These are phyloP conservation scores for Setomelanomma holmii DNA, from an alignment of 2,329 filamentous ascomycete genomes.

Conservation along the genomic window DNA sequence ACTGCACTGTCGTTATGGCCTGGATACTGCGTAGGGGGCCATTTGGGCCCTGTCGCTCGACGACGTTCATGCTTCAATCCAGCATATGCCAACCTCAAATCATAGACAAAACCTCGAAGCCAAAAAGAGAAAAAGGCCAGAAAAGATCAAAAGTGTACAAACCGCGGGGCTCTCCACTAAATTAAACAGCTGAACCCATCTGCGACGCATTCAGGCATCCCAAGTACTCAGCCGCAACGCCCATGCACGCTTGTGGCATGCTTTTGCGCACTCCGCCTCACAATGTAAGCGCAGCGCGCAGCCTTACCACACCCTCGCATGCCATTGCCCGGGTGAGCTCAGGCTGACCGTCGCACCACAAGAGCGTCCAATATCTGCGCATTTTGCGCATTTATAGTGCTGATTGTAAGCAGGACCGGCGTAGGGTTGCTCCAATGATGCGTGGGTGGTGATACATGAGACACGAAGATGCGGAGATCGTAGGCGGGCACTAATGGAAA, in stretches of 20 bases:
- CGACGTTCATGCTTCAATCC: not conserved
- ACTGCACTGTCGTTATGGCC: not conserved
- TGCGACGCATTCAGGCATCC: not conserved
- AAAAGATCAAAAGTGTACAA: conserved; percentile 1
- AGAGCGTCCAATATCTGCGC: conserved; percentile 1
- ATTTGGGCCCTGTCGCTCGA: not conserved
- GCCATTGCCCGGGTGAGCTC: conserved; percentile 5
- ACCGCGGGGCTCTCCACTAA: not conserved
- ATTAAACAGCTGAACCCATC: conserved; percentile 3
- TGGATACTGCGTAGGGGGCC: not conserved
- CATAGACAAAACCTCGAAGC: not conserved
- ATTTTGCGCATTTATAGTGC: not conserved
- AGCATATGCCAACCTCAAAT: not conserved
- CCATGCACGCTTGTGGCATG: conserved; percentile 5
- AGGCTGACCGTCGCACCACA: conserved; percentile 16
- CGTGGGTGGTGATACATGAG: not conserved
- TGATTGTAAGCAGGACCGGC: not conserved
- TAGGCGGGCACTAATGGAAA: not conserved
- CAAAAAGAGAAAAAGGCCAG: not conserved
- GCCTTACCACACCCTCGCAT: conserved; percentile 8
- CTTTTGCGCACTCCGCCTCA: conserved; percentile 15
- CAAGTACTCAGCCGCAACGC: conserved; percentile 6
- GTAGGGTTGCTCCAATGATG: not conserved
- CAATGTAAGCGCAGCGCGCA: conserved; percentile 5
- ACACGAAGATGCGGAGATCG: not conserved